A percentile compares a stretch with the other conserved stretches of the same genome.
These are phyloP conservation scores for Iodosphaeria phyllophila DNA, from an alignment of 2,329 filamentous ascomycete species.

Conservation along the genomic window DNA sequence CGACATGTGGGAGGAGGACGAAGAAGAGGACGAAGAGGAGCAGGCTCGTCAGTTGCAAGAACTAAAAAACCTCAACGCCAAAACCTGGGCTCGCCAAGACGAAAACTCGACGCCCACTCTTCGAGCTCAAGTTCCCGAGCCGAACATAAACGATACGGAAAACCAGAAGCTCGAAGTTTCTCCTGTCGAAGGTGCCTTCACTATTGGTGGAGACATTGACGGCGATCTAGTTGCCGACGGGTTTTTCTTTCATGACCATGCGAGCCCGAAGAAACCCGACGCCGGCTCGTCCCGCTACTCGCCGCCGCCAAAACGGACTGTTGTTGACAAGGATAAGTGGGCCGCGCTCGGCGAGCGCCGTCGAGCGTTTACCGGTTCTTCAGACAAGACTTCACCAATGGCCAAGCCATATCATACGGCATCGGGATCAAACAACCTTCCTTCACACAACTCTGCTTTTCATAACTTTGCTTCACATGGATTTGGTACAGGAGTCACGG, in stretches of 20 bases:
- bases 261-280: slow-evolving; percentile 9
- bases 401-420: slow-evolving; percentile 23
- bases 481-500: too few species aligned
- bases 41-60: slow-evolving; percentile 37
- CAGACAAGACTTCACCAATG: slow-evolving; percentile 27
- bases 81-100: slow-evolving; percentile 66
- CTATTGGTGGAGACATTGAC: slow-evolving; percentile 41
- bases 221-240: slow-evolving; percentile 48
- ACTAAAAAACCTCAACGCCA: slow-evolving; percentile 49
- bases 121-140: slow-evolving; percentile 19
- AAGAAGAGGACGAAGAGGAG: slow-evolving; percentile 55
- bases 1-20: slow-evolving; percentile 90
- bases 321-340: slow-evolving; percentile 86
- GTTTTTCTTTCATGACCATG: slow-evolving; percentile 55
- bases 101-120: slow-evolving; percentile 19
- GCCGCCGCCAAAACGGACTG: slow-evolving; percentile 43
- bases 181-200: slow-evolving; percentile 17
- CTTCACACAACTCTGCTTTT: slow-evolving; percentile 24
- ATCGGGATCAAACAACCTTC: slow-evolving; percentile 12
- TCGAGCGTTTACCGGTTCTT: slow-evolving; percentile 40
- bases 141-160: too few species aligned
- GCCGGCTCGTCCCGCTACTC: slow-evolving; percentile 30
- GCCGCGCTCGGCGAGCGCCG: slow-evolving; percentile 69
- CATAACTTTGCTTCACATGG: too few species aligned
- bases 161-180: slow-evolving; percentile 20